Evolutionary conservation across 176 grass and related monocot species (phyloP).

Genomic region (Oropetium thomaeum): DNA sequence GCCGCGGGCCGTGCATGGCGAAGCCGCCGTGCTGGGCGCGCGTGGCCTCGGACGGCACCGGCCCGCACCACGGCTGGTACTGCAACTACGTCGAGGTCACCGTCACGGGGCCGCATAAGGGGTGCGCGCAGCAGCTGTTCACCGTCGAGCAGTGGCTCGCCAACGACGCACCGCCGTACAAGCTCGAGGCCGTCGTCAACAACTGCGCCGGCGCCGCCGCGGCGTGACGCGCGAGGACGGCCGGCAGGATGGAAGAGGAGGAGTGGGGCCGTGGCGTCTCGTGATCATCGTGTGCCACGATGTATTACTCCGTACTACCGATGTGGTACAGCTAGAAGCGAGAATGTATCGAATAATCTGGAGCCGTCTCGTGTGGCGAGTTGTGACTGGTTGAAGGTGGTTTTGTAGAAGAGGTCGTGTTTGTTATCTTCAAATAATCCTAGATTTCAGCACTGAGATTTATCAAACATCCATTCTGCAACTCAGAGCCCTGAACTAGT

Average conservation of each 20-base stretch:
- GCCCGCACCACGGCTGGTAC: constrained; percentile 87
- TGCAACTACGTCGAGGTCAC: constrained; percentile 96
- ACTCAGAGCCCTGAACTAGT: too few relatives aligned
- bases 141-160: constrained; percentile 94
- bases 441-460: too few relatives aligned
- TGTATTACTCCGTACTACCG: background rate
- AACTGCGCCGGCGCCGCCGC: constrained; percentile 20
- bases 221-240: too few relatives aligned
- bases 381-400: background rate
- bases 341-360: constrained; percentile 39
- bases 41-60: constrained; percentile 64
- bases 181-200: constrained; percentile 56
- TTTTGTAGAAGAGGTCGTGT: background rate
- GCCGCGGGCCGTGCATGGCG: constrained; percentile 76
- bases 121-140: constrained; percentile 71
- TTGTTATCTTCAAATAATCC: too few relatives aligned
- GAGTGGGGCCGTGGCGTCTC: background rate
- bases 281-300: background rate
- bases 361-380: background rate
- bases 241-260: too few relatives aligned
- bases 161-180: constrained; percentile 56
- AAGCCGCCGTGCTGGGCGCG: constrained; percentile 57
- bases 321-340: background rate
- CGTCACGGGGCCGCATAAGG: constrained; percentile 60
- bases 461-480: too few relatives aligned